These are phyloP conservation scores for Tribonema minus DNA, from an alignment of 108 stramenopile genomes.

Conservation along the genomic window DNA sequence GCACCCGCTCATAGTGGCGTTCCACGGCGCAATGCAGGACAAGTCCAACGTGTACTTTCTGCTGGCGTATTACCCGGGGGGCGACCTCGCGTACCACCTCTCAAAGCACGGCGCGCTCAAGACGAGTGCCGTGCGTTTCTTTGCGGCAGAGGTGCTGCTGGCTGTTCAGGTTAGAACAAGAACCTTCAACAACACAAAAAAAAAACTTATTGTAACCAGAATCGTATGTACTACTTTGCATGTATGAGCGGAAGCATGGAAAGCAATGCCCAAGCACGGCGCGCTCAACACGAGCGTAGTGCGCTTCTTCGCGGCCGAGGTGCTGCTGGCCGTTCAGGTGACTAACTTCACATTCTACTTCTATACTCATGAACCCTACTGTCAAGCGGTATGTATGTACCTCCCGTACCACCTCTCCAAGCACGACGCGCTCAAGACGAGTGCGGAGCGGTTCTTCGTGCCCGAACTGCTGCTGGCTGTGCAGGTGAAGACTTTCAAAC, in stretches of 20 bases:
- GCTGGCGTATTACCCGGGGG: slow-evolving; percentile 52
- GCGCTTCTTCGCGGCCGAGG: slow-evolving; percentile 52
- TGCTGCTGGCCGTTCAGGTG: slow-evolving; percentile 36
- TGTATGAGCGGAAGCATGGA: no score
- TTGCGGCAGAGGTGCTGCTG: slow-evolving; percentile 50
- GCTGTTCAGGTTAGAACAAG: slow-evolving; percentile 22
- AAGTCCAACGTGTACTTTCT: slow-evolving; percentile 50
- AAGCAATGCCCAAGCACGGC: slow-evolving; percentile 34
- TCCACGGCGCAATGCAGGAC: slow-evolving; percentile 50
- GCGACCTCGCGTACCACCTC: slow-evolving; percentile 52
- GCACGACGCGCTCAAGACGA: slow-evolving; percentile 19
- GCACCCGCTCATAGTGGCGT: slow-evolving; percentile 51
- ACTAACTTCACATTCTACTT: no score
- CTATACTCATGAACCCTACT: no score
- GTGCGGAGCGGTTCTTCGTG: slow-evolving; percentile 43
- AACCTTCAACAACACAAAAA: no score
- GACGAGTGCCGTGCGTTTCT: slow-evolving; percentile 38
- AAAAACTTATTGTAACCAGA: no score
- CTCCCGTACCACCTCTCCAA: slow-evolving; percentile 54
- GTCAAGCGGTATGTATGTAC: no score
- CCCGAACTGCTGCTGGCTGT: slow-evolving; percentile 49
- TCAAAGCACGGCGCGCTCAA: slow-evolving; percentile 36
- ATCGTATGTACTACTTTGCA: no score
- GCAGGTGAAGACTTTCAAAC: not conserved
- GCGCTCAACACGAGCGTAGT: slow-evolving; percentile 29